Conservation (phyloP, 176 grass and related monocot genomes). For the Oryza nivara region DNA sequence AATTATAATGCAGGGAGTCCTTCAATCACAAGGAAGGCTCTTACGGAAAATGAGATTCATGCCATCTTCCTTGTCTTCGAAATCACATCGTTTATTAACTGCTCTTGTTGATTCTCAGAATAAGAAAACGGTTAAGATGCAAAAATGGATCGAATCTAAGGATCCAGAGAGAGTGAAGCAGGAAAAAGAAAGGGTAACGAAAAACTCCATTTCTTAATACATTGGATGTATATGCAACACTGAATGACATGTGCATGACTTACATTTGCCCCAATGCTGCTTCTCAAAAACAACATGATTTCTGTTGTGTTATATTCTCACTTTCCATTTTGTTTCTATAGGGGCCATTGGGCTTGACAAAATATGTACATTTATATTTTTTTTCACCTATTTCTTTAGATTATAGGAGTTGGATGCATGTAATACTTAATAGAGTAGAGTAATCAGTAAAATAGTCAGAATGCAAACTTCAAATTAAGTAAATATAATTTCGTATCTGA, state of each 20-base stretch:
- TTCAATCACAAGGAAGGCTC: constrained; percentile 98
- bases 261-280: constrained; percentile 14
- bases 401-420: background rate
- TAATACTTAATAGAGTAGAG: background rate
- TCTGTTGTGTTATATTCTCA: constrained; percentile 1
- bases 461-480: background rate
- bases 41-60: constrained; percentile 93
- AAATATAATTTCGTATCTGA: background rate
- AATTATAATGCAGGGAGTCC: constrained; percentile 70
- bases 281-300: constrained; percentile 14
- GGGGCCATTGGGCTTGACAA: constrained; percentile 12
- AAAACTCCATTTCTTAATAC: constrained; percentile 1
- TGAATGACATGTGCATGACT: constrained; percentile 3
- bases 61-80: constrained; percentile 97
- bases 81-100: constrained; percentile 87
- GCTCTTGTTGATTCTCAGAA: constrained; percentile 96
- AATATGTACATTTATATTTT: background rate
- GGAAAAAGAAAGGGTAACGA: constrained; percentile 81
- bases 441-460: background rate
- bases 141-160: constrained; percentile 88
- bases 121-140: constrained; percentile 94
- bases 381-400: background rate
- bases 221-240: constrained; percentile 20
- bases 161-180: constrained; percentile 90
- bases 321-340: background rate